phyloP scores from a whole-genome alignment of 2,329 filamentous ascomycete species.

The Lasiodiplodia citricola region DNA sequence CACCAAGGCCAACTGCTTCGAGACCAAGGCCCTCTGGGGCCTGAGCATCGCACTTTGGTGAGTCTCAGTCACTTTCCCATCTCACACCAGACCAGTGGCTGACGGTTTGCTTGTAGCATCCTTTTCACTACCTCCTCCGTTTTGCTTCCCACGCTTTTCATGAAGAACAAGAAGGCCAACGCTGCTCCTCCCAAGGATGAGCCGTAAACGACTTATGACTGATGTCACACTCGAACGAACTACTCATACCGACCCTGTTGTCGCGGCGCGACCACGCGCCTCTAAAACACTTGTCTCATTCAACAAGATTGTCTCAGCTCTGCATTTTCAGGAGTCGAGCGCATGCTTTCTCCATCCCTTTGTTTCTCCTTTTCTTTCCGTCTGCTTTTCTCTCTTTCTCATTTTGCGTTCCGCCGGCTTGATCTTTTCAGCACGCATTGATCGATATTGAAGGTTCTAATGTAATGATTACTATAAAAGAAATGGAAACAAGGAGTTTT shows the following conservation, averaged over 20 bases:
- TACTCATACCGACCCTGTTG: too few species aligned
- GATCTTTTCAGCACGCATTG: not conserved
- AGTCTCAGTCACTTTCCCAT: slow-evolving; percentile 35
- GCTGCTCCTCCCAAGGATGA: slow-evolving; percentile 39
- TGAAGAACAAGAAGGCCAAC: slow-evolving; percentile 55
- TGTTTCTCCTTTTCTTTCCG: not conserved
- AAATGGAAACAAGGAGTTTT: slow-evolving; percentile 10
- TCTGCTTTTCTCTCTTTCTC: not conserved
- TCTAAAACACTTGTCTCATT: slow-evolving; percentile 6
- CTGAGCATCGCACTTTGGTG: slow-evolving; percentile 77
- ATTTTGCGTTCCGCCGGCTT: not conserved
- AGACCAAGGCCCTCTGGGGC: slow-evolving; percentile 89
- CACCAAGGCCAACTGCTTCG: slow-evolving; percentile 71
- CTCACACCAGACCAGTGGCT: not conserved
- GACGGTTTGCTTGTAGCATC: slow-evolving; percentile 41
- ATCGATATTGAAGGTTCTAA: slow-evolving; percentile 13
- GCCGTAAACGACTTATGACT: slow-evolving; percentile 7
- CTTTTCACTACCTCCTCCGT: slow-evolving; percentile 53
- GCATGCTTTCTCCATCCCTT: not conserved
- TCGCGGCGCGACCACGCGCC: not conserved
- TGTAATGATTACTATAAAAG: slow-evolving; percentile 22
- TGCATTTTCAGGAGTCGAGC: slow-evolving; percentile 10
- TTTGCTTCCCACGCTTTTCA: slow-evolving; percentile 54
- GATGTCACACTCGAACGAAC: not conserved
- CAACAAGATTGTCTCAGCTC: not conserved